Evolutionary conservation across 129 eudicot genomes (phyloP).

Genomic region (Flaveria bidentis): DNA sequence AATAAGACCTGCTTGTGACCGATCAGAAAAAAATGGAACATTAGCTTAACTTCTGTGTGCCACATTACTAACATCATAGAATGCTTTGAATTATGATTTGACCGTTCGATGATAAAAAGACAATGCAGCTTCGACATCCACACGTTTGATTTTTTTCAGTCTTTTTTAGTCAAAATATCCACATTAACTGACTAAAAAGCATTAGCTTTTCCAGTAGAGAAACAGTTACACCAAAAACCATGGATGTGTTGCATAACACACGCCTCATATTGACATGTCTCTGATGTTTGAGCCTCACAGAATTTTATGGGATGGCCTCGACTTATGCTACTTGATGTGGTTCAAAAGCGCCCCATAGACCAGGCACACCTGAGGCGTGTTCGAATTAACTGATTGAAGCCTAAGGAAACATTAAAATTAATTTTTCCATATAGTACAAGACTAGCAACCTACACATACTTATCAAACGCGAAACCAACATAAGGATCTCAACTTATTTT

Average conservation of each 20-base stretch:
- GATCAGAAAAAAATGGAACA: not conserved
- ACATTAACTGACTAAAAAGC: not conserved
- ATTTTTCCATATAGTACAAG: slow-evolving; percentile 9
- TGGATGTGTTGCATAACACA: not conserved
- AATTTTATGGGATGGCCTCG: not conserved
- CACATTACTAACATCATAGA: not conserved
- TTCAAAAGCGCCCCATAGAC: not conserved
- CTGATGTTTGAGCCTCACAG: not conserved
- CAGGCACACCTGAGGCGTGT: not conserved
- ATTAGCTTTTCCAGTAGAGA: too few species aligned
- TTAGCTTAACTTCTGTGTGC: not conserved
- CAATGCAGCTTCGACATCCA: not conserved
- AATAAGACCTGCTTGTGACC: not conserved
- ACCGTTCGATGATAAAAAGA: not conserved
- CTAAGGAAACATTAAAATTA: slow-evolving; percentile 15
- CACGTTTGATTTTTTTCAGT: not conserved
- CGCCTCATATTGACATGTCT: not conserved
- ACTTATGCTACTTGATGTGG: not conserved
- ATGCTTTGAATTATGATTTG: not conserved
- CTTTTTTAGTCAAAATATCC: not conserved
- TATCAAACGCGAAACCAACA: slow-evolving; percentile 1
- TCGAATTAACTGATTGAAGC: not conserved
- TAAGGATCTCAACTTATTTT: not conserved
- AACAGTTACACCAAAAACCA: not conserved
- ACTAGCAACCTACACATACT: not conserved